phyloP scores from a whole-genome alignment of 2,329 filamentous ascomycete species.

The Alternaria sp. region DNA sequence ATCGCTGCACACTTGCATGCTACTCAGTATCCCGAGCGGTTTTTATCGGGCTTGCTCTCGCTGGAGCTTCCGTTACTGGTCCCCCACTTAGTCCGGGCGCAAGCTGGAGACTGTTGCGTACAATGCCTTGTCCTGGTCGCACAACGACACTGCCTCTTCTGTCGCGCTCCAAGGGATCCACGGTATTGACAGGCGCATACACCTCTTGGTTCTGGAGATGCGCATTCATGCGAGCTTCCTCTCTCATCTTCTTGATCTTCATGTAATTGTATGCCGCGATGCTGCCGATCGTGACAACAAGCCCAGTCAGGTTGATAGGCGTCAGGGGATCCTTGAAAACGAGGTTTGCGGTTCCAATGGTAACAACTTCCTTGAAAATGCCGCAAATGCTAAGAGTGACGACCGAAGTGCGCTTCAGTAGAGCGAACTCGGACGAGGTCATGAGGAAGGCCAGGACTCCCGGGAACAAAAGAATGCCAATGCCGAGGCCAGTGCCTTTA shows the following conservation, averaged over 20 bases:
- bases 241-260: conserved; percentile 89
- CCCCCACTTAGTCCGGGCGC: conserved; percentile 34
- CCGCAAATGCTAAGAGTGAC: conserved; percentile 96
- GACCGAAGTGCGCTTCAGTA: conserved; percentile 93
- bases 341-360: conserved; percentile 85
- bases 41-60: conserved; percentile 54
- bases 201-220: conserved; percentile 52
- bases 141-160: conserved; percentile 27
- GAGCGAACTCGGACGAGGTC: conserved; percentile 94
- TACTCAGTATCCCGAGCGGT: conserved; percentile 57
- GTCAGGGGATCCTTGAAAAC: conserved; percentile 91
- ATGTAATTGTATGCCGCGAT: conserved; percentile 94
- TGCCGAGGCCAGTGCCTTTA: conserved; percentile 73
- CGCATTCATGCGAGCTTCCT: conserved; percentile 69
- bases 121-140: conserved; percentile 36
- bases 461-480: conserved; percentile 84
- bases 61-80: conserved; percentile 35
- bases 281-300: conserved; percentile 86
- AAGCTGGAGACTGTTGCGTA: conserved; percentile 51
- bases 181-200: conserved; percentile 48
- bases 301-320: conserved; percentile 83
- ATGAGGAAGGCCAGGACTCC: conserved; percentile 93
- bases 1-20: conserved; percentile 3
- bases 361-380: conserved; percentile 99
- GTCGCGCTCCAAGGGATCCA: conserved; percentile 40